Conservation (phyloP, 768 basidiomycete genomes). For the Cyathus striatus region DNA sequence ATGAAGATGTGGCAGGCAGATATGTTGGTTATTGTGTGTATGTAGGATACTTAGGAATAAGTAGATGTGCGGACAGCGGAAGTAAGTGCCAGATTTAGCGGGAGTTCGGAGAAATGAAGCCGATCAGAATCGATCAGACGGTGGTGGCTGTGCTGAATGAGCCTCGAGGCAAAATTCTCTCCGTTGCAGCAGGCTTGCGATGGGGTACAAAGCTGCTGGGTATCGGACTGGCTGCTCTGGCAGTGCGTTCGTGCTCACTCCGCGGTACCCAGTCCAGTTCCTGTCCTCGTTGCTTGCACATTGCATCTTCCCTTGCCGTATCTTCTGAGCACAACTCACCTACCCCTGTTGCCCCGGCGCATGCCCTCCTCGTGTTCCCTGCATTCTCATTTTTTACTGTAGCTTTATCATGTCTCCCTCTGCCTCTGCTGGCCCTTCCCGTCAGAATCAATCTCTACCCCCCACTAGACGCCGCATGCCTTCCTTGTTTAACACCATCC, state of each 20-base stretch:
- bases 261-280: too few relatives aligned
- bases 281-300: constrained; percentile 15
- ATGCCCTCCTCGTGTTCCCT: constrained; percentile 49
- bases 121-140: too few relatives aligned
- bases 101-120: constrained; percentile 13
- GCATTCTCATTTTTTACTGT: constrained; percentile 22
- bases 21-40: too few relatives aligned
- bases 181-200: constrained; percentile 6
- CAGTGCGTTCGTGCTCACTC: too few relatives aligned
- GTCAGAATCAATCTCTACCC: constrained; percentile 18
- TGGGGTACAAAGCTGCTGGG: constrained; percentile 4
- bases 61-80: too few relatives aligned
- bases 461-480: constrained; percentile 50
- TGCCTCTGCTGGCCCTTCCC: constrained; percentile 19
- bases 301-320: constrained; percentile 9
- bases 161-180: constrained; percentile 26
- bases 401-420: constrained; percentile 40
- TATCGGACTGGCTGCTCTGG: constrained; percentile 5
- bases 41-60: too few relatives aligned
- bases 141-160: constrained; percentile 21
- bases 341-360: constrained; percentile 18
- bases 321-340: constrained; percentile 6
- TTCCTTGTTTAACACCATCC: constrained; percentile 65
- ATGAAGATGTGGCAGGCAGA: too few relatives aligned
- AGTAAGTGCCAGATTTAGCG: too few relatives aligned